Evolutionary conservation across 768 basidiomycete species (phyloP).

Genomic region (Phanerochaete carnosa): DNA sequence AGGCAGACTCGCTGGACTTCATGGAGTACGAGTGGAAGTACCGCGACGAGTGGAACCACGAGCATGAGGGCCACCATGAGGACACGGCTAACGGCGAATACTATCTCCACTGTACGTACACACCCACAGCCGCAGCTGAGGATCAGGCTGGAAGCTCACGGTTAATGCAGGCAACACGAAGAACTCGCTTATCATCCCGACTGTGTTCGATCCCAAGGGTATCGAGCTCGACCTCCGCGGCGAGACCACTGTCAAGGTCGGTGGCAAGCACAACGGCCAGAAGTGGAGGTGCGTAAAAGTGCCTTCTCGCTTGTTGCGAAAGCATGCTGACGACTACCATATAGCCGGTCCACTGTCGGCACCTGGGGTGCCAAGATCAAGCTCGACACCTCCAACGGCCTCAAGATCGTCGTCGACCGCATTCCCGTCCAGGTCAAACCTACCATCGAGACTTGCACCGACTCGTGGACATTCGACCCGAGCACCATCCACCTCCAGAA

Average conservation of each 20-base stretch:
- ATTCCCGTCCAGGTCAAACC: no score
- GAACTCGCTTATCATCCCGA: not conserved
- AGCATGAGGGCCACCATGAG: conserved; percentile 6
- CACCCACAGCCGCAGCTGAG: not conserved
- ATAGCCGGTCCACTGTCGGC: not conserved
- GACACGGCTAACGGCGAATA: conserved; percentile 2
- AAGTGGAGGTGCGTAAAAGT: not conserved
- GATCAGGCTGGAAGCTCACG: not conserved
- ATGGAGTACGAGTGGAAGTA: conserved; percentile 18
- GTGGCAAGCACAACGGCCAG: no score
- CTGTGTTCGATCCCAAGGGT: not conserved
- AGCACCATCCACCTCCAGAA: no score
- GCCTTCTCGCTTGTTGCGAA: no score
- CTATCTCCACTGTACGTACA: not conserved
- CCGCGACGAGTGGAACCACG: conserved; percentile 16
- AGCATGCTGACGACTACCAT: not conserved
- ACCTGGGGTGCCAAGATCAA: not conserved
- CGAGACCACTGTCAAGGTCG: not conserved
- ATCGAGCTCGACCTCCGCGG: not conserved
- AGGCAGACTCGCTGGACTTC: no score
- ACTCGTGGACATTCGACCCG: no score
- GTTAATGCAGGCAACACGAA: not conserved
- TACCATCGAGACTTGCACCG: no score
- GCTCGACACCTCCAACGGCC: not conserved
- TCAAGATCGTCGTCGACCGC: not conserved